Percentiles rank a stretch among this genome's conserved stretches.
Evolutionary conservation across 169 alveolate species (phyloP).

Genomic region (Babesia ovis): DNA sequence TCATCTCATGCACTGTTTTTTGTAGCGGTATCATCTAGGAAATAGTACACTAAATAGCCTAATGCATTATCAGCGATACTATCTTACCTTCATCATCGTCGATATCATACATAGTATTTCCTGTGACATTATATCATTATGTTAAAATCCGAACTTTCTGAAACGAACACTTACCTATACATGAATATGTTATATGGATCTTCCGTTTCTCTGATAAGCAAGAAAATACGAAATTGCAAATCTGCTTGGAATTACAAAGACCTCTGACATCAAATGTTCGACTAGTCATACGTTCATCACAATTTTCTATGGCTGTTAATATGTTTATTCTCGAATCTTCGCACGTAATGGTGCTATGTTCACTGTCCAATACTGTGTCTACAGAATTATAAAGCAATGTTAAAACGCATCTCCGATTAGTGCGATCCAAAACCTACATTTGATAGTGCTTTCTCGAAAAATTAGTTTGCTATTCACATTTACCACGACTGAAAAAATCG

Average conservation of each 20-base stretch:
- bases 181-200: constrained; percentile 1
- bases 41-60: too few species aligned
- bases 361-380: not conserved
- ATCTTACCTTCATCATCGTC: constrained; percentile 5
- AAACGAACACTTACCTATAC: not conserved
- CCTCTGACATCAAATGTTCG: not conserved
- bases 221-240: not conserved
- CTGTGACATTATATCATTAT: constrained; percentile 5
- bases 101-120: not conserved
- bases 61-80: not conserved
- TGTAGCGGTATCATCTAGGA: too few species aligned
- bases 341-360: constrained; percentile 3
- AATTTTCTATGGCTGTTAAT: constrained; percentile 12
- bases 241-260: not conserved
- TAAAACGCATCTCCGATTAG: too few species aligned
- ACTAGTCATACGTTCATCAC: constrained; percentile 4
- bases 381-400: too few species aligned
- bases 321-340: not conserved
- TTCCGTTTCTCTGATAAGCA: not conserved
- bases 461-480: not conserved
- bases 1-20: too few species aligned
- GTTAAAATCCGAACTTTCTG: not conserved
- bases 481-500: too few species aligned
- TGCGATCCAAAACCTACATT: constrained; percentile 9
- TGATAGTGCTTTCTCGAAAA: not conserved